Conservation (phyloP, 352 stramenopile species). For the Peronospora destructor region DNA sequence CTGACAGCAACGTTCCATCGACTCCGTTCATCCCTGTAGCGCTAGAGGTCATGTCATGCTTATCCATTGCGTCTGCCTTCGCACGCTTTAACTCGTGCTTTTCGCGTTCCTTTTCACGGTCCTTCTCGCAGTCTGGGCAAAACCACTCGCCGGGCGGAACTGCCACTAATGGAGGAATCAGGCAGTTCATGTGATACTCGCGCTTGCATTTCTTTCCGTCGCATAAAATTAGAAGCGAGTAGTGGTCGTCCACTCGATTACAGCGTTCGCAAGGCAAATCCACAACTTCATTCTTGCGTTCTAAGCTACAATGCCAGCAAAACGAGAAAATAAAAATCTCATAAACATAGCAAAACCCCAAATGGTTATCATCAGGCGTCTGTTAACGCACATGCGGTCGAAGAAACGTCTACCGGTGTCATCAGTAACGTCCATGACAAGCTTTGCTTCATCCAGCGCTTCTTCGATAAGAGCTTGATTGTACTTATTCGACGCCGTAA, state of each 20-base stretch:
- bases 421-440: constrained; percentile 56
- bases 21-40: constrained; percentile 15
- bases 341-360: neutral
- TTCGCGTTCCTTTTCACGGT: constrained; percentile 35
- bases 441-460: constrained; percentile 64
- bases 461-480: constrained; percentile 61
- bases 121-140: constrained; percentile 58
- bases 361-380: neutral
- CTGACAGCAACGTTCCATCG: constrained; percentile 9
- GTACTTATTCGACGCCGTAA: constrained; percentile 68
- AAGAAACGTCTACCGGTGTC: constrained; percentile 53
- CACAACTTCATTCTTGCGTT: constrained; percentile 49
- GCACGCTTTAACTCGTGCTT: constrained; percentile 34
- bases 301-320: constrained; percentile 42
- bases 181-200: constrained; percentile 84
- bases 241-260: constrained; percentile 75
- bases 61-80: constrained; percentile 23
- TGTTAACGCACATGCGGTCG: constrained; percentile 63
- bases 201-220: constrained; percentile 75
- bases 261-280: constrained; percentile 80
- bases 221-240: constrained; percentile 79
- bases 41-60: constrained; percentile 7
- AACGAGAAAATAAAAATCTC: constrained; percentile 4
- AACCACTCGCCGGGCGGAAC: constrained; percentile 74
- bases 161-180: constrained; percentile 51